phyloP scores from a whole-genome alignment of 148 eudicot species.

The Silene uniflora region DNA sequence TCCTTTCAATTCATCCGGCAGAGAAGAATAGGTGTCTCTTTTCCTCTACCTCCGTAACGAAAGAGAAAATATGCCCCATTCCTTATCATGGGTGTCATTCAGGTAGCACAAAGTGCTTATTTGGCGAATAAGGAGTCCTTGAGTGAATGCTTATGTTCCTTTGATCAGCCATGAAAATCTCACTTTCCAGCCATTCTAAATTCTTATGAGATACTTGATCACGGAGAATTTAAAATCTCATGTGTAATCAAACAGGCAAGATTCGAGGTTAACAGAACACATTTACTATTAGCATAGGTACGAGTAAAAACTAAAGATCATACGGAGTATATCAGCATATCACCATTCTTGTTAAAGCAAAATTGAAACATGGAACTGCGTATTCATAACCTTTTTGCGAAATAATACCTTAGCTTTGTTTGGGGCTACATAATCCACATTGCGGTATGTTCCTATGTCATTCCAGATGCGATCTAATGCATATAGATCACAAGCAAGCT shows the following conservation, averaged over 20 bases:
- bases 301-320: not conserved
- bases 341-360: not conserved
- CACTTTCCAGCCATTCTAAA: not conserved
- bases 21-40: not conserved
- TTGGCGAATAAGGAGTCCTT: not conserved
- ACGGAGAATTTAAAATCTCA: not conserved
- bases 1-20: not conserved
- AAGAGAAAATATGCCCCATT: not conserved
- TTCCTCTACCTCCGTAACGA: too few relatives aligned
- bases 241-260: not conserved
- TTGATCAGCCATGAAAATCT: too few relatives aligned
- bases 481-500: conserved; percentile 87
- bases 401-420: conserved; percentile 88
- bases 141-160: not conserved
- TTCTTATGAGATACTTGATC: not conserved
- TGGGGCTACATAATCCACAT: conserved; percentile 95
- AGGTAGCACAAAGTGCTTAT: not conserved
- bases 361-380: not conserved
- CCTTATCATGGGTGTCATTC: not conserved
- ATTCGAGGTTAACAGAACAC: not conserved
- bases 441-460: conserved; percentile 94
- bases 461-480: conserved; percentile 94
- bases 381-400: not conserved
- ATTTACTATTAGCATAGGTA: not conserved
- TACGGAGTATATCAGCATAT: too few relatives aligned